Evolutionary conservation across 2,329 filamentous ascomycete species (phyloP), one percentile per base, ranked within the genome.

Genomic region (Xylaria polymorpha): DNA sequence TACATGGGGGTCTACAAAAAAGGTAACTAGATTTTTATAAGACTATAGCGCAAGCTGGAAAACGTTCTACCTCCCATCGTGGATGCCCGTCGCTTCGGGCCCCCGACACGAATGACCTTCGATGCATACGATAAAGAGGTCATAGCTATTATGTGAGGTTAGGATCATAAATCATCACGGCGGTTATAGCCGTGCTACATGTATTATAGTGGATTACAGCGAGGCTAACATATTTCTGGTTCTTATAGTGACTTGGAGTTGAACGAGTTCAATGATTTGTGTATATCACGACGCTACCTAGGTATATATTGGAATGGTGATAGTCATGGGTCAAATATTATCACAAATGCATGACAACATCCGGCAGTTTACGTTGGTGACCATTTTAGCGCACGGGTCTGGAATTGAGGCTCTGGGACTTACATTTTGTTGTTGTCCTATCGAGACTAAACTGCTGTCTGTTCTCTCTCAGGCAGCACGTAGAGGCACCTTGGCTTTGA

Each of bases 1-100:
- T 44, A 46, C n/a, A 63, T 12, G 35, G 62, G 44, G 43, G 29
- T 48, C 60, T 56, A 50, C 18, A 55, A 64, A 67, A 48, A 61
- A 56, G 57, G 20, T 25, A 44, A 46, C 20, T 67, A 67, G 64
- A 69, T 35, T 35, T 35, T 53, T 22, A n/a, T 29, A 44, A 53
- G 22, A 65, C 39, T 44, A 57, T 44, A 15, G 64, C 64, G 64
- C 64, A 61, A 64, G 67, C 64, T 15, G 59, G 66, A 10, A 56
- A 51, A 39, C 50, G 50, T 25, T 22, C 35, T 44, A 50, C 29
- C 43, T 60, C 14, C 32, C n/a, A 43, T 44, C 48, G 57, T n/a
- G 53, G 48, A 48, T n/a, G 22, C 14, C 14, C n/a, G 60, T 39
- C 22, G 29, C 55, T 58, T 56, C 8, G 48, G 46, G n/a, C 39